Evolutionary conservation across 2,329 filamentous ascomycete species (phyloP).

Genomic region (Venturia effusa): DNA sequence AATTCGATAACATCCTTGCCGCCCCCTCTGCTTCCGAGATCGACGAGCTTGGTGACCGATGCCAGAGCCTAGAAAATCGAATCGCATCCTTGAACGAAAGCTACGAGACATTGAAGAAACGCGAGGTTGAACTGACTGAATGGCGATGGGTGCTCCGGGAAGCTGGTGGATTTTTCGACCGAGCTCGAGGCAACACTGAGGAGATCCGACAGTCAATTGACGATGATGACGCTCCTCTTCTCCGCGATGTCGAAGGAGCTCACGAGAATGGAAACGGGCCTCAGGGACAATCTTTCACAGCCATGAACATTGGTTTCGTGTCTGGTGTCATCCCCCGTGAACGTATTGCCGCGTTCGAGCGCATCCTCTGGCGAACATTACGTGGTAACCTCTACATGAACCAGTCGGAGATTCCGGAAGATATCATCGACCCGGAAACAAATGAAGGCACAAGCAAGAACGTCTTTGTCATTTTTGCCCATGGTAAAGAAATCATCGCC

Average conservation of each 20-base stretch:
- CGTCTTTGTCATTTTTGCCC: conserved; percentile 97
- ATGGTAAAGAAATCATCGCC: conserved; percentile 94
- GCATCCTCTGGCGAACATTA: conserved; percentile 93
- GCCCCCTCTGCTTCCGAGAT: conserved; percentile 90
- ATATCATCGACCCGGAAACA: conserved; percentile 80
- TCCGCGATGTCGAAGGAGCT: conserved; percentile 86
- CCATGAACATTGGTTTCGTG: conserved; percentile 98
- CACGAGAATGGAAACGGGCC: conserved; percentile 51
- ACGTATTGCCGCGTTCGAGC: conserved; percentile 88
- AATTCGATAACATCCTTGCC: conserved; percentile 78
- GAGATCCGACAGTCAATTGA: conserved; percentile 88
- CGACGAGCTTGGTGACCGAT: conserved; percentile 85
- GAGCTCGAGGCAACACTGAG: conserved; percentile 90
- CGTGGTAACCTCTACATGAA: conserved; percentile 99
- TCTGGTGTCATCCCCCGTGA: conserved; percentile 91
- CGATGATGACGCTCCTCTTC: conserved; percentile 73
- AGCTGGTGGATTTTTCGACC: conserved; percentile 94
- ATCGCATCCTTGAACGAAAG: conserved; percentile 90
- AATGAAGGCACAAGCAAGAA: conserved; percentile 95
- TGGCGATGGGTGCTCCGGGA: conserved; percentile 97
- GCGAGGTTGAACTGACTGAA: conserved; percentile 91
- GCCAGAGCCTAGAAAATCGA: conserved; percentile 84
- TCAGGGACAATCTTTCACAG: conserved; percentile 80
- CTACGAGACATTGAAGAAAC: conserved; percentile 96
- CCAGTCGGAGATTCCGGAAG: conserved; percentile 93